Evolutionary conservation across 306 rosid genomes (phyloP), one percentile per base, ranked within the genome.

Genomic region (Pyrus bretschneideri): DNA sequence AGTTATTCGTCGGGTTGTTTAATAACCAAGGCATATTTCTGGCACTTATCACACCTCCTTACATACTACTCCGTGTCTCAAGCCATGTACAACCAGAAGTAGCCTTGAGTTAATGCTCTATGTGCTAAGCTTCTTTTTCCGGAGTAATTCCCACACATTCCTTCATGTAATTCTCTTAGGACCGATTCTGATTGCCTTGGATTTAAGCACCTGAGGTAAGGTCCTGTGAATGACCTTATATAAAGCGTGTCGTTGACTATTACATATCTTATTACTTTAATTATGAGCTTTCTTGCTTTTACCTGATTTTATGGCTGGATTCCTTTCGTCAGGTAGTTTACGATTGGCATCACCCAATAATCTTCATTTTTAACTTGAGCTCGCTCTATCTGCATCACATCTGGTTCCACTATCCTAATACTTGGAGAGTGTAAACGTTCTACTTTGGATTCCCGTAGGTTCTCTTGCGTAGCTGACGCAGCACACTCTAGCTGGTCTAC

Each of bases 401-500:
- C 12, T 8, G 0, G 45, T 40, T 40, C 11, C 45, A 40, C 3
- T 8, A 1, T 40, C 11, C 0, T 9, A 2, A 40, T n/a, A 9
- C 44, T 40, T 3, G 1, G 11, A 40, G 11, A 4, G 0, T 0
- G 4, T 1, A 62, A 14, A 2, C 6, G 4, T 1, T 29, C 22
- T 2, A 29, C 1, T 0, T 10, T 1, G 3, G 21, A 1, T 7
- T 14, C 38, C n/a, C 11, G 5, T 5, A 5, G 15, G 1, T 27
- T 35, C 3, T 12, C 11, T 29, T 4, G 1, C 0, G 0, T 5
- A 0, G 21, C 2, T 11, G 5, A 62, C 0, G 2, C 11, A 0
- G 5, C 4, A 1, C 8, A 2, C 0, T 4, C 11, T 4, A 62
- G 30, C 2, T 35, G n/a, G 13, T 29, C 11, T 5, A 4, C 11